Conservation (phyloP, 2,329 filamentous ascomycete species). For the Atkinsonella hypoxylon region DNA sequence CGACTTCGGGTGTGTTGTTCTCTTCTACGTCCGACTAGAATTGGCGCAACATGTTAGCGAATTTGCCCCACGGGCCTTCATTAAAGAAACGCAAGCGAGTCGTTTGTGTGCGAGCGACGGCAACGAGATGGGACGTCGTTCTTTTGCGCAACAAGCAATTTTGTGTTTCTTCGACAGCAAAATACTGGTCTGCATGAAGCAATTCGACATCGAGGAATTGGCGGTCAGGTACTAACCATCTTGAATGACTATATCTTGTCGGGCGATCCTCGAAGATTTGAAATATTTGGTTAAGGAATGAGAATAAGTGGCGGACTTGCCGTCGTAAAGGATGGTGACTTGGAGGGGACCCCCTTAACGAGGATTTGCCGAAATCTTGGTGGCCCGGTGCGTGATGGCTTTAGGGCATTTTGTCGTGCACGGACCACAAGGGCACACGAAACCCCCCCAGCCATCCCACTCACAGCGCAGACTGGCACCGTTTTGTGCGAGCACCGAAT, state of each 20-base stretch:
- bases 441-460: slow-evolving; percentile 8
- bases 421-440: slow-evolving; percentile 30
- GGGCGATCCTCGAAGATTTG: slow-evolving; percentile 58
- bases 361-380: slow-evolving; percentile 25
- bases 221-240: slow-evolving; percentile 39
- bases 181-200: background rate
- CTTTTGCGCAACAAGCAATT: background rate
- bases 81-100: background rate
- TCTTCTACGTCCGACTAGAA: slow-evolving; percentile 98
- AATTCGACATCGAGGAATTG: background rate
- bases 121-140: background rate
- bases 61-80: background rate
- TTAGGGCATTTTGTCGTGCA: slow-evolving; percentile 33
- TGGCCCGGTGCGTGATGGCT: slow-evolving; percentile 21
- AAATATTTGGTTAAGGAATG: slow-evolving; percentile 17
- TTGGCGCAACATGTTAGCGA: slow-evolving; percentile 25
- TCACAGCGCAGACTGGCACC: background rate
- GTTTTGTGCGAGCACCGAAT: slow-evolving; percentile 1
- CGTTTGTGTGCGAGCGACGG: background rate
- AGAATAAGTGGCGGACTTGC: slow-evolving; percentile 14
- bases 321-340: slow-evolving; percentile 18
- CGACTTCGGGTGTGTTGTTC: slow-evolving; percentile 73
- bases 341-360: slow-evolving; percentile 19
- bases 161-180: too few species aligned
- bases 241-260: slow-evolving; percentile 43